Evolutionary conservation across 257 asterid species (phyloP).

Genomic region (Verbena officinalis): DNA sequence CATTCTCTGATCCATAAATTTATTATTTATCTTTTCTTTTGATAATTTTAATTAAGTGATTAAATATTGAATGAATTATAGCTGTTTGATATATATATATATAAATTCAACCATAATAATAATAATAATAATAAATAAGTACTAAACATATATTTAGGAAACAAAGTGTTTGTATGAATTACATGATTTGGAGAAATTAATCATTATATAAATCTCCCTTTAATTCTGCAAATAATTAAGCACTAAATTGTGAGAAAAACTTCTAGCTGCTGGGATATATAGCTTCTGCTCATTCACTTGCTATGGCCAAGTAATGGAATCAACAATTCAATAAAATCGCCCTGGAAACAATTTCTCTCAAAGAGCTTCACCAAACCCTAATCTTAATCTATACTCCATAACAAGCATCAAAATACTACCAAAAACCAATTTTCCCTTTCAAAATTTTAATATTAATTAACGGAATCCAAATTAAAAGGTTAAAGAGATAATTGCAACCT

Average conservation of each 20-base stretch:
- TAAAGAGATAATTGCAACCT: too few relatives aligned
- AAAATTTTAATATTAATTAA: too few relatives aligned
- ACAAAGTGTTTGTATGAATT: too few relatives aligned
- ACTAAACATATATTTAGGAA: too few relatives aligned
- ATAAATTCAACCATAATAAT: too few relatives aligned
- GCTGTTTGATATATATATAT: too few relatives aligned
- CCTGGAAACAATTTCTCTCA: background rate
- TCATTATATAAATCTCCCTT: background rate
- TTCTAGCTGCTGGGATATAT: slow-evolving; percentile 7
- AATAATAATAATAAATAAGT: too few relatives aligned
- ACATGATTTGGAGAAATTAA: slow-evolving; percentile 7
- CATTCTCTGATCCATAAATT: background rate
- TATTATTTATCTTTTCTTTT: background rate
- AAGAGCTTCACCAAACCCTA: background rate
- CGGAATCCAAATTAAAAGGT: too few relatives aligned
- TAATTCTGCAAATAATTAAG: slow-evolving; percentile 2
- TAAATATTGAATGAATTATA: too few relatives aligned
- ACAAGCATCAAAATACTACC: background rate
- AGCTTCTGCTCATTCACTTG: background rate
- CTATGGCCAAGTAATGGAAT: background rate
- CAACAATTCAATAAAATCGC: background rate
- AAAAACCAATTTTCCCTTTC: too few relatives aligned
- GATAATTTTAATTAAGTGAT: too few relatives aligned
- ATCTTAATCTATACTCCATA: background rate
- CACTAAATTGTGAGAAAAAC: slow-evolving; percentile 11